These are phyloP conservation scores for Leccinum subgranulosum DNA, from an alignment of 768 basidiomycete genomes.

Conservation along the genomic window DNA sequence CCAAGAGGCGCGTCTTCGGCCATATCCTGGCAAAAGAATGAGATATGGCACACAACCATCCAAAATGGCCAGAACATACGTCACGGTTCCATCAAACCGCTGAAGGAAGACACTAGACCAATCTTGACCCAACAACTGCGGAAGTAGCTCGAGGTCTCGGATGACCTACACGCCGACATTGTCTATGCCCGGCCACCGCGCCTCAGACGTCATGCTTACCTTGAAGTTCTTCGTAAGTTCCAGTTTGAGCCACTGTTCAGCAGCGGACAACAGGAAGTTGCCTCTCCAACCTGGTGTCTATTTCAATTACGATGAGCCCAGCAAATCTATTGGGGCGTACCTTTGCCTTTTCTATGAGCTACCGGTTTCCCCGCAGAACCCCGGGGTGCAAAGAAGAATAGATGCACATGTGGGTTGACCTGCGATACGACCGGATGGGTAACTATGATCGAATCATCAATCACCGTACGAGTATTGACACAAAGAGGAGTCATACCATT, in stretches of 20 bases:
- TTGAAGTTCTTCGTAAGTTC: slow-evolving; percentile 97
- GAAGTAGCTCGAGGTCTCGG: slow-evolving; percentile 91
- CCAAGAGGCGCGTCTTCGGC: slow-evolving; percentile 79
- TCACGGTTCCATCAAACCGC: slow-evolving; percentile 84
- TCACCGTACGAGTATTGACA: background rate
- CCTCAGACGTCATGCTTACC: slow-evolving; percentile 29
- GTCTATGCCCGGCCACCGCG: background rate
- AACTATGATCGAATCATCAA: slow-evolving; percentile 41
- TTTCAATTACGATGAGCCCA: background rate
- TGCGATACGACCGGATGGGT: slow-evolving; percentile 93
- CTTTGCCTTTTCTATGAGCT: slow-evolving; percentile 91
- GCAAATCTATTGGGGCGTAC: slow-evolving; percentile 29
- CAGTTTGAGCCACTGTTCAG: slow-evolving; percentile 92
- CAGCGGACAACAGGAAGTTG: slow-evolving; percentile 87
- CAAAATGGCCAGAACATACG: slow-evolving; percentile 49
- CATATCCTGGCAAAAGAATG: slow-evolving; percentile 55
- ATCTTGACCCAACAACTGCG: slow-evolving; percentile 89
- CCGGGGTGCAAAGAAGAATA: slow-evolving; percentile 92
- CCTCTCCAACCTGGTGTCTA: slow-evolving; percentile 77
- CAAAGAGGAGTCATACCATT: slow-evolving; percentile 49
- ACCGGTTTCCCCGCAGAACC: slow-evolving; percentile 92
- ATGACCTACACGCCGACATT: slow-evolving; percentile 56
- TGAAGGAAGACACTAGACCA: slow-evolving; percentile 98
- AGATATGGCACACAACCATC: slow-evolving; percentile 20
- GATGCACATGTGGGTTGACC: slow-evolving; percentile 87